A percentile compares a stretch with the other conserved stretches of the same genome.
phyloP scores from a whole-genome alignment of 805 yeast genomes.

The Yarrowia sp. region DNA sequence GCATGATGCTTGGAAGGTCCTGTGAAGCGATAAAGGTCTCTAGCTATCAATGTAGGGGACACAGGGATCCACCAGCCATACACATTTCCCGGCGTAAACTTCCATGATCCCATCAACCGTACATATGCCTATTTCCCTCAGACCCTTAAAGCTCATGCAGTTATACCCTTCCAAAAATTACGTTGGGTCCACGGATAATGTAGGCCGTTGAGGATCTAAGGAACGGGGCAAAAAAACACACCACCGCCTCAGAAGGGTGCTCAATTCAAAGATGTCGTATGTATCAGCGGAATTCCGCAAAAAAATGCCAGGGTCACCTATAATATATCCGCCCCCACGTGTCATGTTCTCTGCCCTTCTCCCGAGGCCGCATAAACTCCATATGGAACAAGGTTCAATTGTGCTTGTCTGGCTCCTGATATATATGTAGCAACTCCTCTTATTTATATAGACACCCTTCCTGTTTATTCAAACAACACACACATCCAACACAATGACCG shows the following conservation, averaged over 20 bases:
- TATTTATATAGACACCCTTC: not conserved
- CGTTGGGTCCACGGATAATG: constrained; percentile 1
- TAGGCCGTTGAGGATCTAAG: not conserved
- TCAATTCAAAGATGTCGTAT: too few species aligned
- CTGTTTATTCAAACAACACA: not conserved
- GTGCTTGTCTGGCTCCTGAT: constrained; percentile 16
- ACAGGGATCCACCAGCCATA: not conserved
- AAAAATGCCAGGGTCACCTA: too few species aligned
- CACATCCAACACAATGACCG: not conserved
- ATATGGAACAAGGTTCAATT: constrained; percentile 21
- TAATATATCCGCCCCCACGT: not conserved
- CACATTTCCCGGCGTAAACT: constrained; percentile 4
- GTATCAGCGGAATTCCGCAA: not conserved
- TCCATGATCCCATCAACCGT: not conserved
- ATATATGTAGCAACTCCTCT: constrained; percentile 18
- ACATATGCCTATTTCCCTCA: not conserved
- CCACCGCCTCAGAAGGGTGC: too few species aligned
- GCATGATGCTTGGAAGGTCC: too few species aligned
- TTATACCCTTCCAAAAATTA: not conserved
- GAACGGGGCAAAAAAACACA: too few species aligned
- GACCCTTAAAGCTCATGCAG: not conserved
- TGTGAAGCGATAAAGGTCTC: not conserved
- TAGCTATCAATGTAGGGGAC: not conserved
- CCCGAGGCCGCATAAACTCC: constrained; percentile 2
- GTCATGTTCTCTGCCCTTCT: constrained; percentile 21